Conservation (phyloP, 225 moss, liverwort and hornwort genomes). For the Sphagnum tenellum region DNA sequence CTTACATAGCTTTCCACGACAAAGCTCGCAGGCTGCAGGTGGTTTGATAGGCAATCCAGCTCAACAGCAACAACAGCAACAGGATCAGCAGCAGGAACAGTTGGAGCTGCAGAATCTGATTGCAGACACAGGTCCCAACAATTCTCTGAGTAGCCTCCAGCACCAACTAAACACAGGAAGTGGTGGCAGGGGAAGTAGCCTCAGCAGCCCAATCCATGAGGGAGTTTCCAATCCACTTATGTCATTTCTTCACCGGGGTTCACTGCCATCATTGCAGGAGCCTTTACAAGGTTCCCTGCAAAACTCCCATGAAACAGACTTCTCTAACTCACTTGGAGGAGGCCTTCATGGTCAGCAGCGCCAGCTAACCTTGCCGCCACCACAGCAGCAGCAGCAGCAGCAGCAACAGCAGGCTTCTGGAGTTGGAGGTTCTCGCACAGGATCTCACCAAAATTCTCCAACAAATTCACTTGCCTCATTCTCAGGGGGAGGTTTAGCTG, state of each 20-base stretch:
- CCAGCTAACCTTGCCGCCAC: neutral
- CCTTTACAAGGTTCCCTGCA: slow-evolving; percentile 38
- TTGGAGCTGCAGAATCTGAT: slow-evolving; percentile 65
- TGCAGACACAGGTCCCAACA: slow-evolving; percentile 43
- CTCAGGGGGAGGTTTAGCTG: slow-evolving; percentile 41
- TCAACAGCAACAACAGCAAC: slow-evolving; percentile 53
- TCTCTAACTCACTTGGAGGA: slow-evolving; percentile 60
- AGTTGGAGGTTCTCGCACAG: slow-evolving; percentile 30
- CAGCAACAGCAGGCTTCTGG: slow-evolving; percentile 25
- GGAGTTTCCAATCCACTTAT: slow-evolving; percentile 49
- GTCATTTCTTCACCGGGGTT: slow-evolving; percentile 74
- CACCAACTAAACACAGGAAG: slow-evolving; percentile 68
- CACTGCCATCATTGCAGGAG: slow-evolving; percentile 73
- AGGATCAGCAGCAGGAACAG: slow-evolving; percentile 64
- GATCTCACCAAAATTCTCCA: slow-evolving; percentile 74
- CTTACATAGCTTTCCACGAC: slow-evolving; percentile 52
- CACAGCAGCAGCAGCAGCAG: slow-evolving; percentile 27
- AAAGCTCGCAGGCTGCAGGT: no score
- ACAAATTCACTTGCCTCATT: slow-evolving; percentile 78
- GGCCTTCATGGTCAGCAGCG: slow-evolving; percentile 36
- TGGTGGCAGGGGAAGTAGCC: slow-evolving; percentile 40
- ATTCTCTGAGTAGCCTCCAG: slow-evolving; percentile 60
- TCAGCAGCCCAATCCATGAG: slow-evolving; percentile 50
- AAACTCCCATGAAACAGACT: slow-evolving; percentile 11
- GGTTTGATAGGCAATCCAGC: slow-evolving; percentile 55